Evolutionary conservation across 2,329 filamentous ascomycete species (phyloP), one percentile per base, ranked within the genome.

Genomic region (Blastomyces parvus): DNA sequence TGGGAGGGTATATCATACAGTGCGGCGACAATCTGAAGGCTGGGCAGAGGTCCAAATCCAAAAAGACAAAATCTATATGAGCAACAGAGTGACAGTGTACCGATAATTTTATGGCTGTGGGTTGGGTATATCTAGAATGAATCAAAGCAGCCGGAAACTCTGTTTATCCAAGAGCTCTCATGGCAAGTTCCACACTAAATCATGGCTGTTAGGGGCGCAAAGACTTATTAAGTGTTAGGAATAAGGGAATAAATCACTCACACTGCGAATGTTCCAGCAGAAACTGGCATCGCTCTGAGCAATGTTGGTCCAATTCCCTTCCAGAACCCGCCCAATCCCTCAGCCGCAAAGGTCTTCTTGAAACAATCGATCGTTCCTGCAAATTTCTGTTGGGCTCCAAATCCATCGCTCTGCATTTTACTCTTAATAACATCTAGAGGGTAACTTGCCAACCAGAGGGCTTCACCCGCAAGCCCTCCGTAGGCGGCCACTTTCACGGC

Each of bases 401-500:
- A 94, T 0, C 90, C 92, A 78, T 99, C 94, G 64, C 88, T 96
- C 84, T 99, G 94, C 93, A 97, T 97, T 85, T 96, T 97, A 79
- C 91, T 96, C 88, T 99, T 99, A 78, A 99, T 79, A 36, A 99
- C 93, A 78, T 99, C 94, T 68, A 99, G 88, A 27, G 94, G 94
- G 78, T 99, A 99, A 73, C 91, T 96, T 44, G 84, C 83, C 62
- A 99, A 80, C 94, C 94, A 99, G 63, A 99, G 83, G 61, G 87
- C 90, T 82, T 99, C 94, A 69, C 94, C 94, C 0, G 94, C 94
- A 50, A 99, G 77, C 55, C 94, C 94, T 67, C 94, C 94, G 75
- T 97, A 99, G 14, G 90, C 79, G 14, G 94, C 94, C 59, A 99
- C 86, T 79, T 96, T 97, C 76, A 87, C 87, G 61, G 84, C 87